phyloP scores from a whole-genome alignment of 1,284 basidiomycete genomes.

The Naganishia sp. region DNA sequence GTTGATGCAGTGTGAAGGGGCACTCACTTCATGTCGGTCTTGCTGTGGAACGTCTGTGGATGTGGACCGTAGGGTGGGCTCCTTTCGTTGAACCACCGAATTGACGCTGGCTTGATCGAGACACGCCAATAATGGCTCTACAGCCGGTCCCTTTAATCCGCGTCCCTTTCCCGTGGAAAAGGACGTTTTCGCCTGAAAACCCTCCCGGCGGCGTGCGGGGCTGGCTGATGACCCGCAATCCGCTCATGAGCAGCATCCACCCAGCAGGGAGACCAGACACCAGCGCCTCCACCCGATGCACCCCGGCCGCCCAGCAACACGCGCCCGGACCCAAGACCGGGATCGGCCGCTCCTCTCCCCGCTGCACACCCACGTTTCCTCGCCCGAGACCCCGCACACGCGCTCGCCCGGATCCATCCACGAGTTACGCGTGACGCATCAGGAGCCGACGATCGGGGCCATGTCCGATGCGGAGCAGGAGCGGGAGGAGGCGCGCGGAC shows the following conservation, averaged over 20 bases:
- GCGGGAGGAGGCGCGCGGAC: neutral
- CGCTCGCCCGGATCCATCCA: conserved; percentile 14
- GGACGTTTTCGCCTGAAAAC: too few relatives aligned
- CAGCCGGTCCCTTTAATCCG: too few relatives aligned
- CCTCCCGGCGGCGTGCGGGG: too few relatives aligned
- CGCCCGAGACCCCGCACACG: conserved; percentile 11
- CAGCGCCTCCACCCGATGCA: neutral
- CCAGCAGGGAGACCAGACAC: too few relatives aligned
- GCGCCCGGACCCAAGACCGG: conserved; percentile 2
- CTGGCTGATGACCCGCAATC: too few relatives aligned
- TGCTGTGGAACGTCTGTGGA: neutral
- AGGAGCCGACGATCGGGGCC: neutral
- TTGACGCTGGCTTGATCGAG: too few relatives aligned
- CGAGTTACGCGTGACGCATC: neutral
- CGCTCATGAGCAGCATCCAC: too few relatives aligned
- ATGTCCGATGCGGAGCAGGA: neutral
- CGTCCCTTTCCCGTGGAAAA: too few relatives aligned
- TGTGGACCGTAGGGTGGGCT: too few relatives aligned
- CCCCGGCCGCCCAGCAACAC: neutral
- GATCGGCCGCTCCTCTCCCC: conserved; percentile 12
- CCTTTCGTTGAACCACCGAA: neutral
- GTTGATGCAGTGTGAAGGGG: neutral
- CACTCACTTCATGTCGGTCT: conserved; percentile 4
- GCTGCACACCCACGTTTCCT: conserved; percentile 18
- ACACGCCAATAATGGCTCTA: too few relatives aligned